A percentile compares a stretch with the other conserved stretches of the same genome.
Conservation (phyloP, 148 eudicot genomes). For the Rhododendron ferrugineum region DNA sequence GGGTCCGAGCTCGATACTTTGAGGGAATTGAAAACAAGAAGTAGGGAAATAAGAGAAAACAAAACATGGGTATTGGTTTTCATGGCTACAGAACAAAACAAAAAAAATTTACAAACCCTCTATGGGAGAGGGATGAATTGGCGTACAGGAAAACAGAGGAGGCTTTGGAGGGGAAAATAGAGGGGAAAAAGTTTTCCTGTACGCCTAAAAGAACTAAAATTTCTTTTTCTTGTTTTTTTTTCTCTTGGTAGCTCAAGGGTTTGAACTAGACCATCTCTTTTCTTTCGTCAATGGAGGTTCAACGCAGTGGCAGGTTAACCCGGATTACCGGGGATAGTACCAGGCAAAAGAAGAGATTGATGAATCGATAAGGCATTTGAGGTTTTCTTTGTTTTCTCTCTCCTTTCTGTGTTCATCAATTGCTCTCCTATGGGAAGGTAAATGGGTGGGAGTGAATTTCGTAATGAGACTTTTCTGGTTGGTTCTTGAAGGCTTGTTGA, state of each 20-base stretch:
- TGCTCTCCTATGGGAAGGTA: not conserved
- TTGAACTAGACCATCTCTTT: not conserved
- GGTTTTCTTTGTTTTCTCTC: not conserved
- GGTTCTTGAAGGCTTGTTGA: not conserved
- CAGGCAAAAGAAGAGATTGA: not conserved
- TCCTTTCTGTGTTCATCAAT: not conserved
- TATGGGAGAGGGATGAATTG: not conserved
- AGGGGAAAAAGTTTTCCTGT: slow-evolving; percentile 7
- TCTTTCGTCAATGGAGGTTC: slow-evolving; percentile 4
- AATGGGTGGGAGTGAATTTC: slow-evolving; percentile 5
- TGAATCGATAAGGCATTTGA: not conserved
- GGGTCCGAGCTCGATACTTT: not conserved
- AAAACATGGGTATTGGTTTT: slow-evolving; percentile 8
- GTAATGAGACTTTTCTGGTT: not conserved
- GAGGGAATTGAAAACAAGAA: not conserved
- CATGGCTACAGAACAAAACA: not conserved
- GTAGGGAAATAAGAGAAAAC: not conserved
- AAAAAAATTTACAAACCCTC: not conserved
- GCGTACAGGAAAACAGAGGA: slow-evolving; percentile 21
- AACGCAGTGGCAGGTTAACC: not conserved
- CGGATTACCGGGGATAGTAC: slow-evolving; percentile 2
- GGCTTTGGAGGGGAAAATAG: too few species aligned
- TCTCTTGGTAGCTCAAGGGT: not conserved
- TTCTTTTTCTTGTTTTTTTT: not conserved
- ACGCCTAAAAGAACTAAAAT: not conserved